Conservation (phyloP, 768 basidiomycete species). For the Mrakia frigida region DNA sequence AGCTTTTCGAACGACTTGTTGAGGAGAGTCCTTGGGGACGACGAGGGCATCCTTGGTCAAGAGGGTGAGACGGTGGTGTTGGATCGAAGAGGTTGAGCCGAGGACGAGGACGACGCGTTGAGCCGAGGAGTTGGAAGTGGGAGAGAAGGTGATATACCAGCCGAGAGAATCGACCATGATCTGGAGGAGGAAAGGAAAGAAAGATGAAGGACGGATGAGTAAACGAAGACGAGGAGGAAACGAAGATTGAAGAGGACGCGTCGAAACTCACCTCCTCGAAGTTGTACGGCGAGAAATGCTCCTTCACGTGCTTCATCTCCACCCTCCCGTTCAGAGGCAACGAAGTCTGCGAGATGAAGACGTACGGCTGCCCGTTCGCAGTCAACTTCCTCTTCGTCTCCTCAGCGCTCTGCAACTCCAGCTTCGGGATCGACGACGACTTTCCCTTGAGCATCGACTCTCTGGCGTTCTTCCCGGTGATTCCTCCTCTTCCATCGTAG, state of each 20-base stretch:
- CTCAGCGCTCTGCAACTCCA: not conserved
- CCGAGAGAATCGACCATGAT: not conserved
- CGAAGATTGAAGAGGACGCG: not conserved
- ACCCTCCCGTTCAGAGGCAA: not conserved
- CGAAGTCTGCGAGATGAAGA: not conserved
- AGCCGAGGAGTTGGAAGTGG: not conserved
- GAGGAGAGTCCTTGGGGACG: not conserved
- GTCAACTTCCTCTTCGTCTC: constrained; percentile 7
- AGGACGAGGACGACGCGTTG: not conserved
- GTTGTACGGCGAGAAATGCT: not conserved
- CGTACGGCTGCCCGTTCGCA: constrained; percentile 1
- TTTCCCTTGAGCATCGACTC: not conserved
- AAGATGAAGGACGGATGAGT: too few relatives aligned
- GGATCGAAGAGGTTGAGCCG: not conserved
- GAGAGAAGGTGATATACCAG: constrained; percentile 19
- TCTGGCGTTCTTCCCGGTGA: not conserved
- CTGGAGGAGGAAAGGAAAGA: not conserved
- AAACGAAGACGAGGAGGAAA: not conserved
- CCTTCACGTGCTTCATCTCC: not conserved
- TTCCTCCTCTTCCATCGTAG: not conserved
- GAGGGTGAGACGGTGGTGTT: not conserved
- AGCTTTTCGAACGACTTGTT: not conserved
- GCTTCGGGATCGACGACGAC: not conserved
- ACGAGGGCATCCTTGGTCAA: not conserved
- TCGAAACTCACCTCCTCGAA: constrained; percentile 1